Percentiles rank a stretch among this genome's conserved stretches.
These are phyloP conservation scores for Datisca glomerata DNA, from an alignment of 306 rosid species.

Conservation along the genomic window DNA sequence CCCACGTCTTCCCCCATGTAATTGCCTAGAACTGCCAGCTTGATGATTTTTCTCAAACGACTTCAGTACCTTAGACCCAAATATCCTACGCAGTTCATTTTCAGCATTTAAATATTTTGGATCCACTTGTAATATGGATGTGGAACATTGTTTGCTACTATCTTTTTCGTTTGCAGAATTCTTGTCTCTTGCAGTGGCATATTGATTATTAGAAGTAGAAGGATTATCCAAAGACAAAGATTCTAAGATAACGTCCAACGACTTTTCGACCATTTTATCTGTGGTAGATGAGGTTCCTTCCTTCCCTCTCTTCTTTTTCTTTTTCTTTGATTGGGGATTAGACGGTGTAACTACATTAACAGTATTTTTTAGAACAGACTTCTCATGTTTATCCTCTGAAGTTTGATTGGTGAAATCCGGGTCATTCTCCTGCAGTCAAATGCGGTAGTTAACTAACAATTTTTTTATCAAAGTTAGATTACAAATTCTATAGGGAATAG, in stretches of 20 bases:
- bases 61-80: constrained; percentile 92
- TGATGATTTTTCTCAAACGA: constrained; percentile 72
- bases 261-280: constrained; percentile 22
- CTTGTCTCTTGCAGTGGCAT: constrained; percentile 20
- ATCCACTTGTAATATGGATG: constrained; percentile 51
- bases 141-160: constrained; percentile 21
- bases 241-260: constrained; percentile 52
- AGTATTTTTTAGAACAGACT: constrained; percentile 15
- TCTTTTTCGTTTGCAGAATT: constrained; percentile 14
- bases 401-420: constrained; percentile 12
- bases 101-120: constrained; percentile 83
- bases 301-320: constrained; percentile 77
- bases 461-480: no score
- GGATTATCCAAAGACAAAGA: constrained; percentile 30
- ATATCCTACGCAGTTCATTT: constrained; percentile 77
- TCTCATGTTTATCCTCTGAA: constrained; percentile 13
- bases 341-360: constrained; percentile 24
- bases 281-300: constrained; percentile 32
- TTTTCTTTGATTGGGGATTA: constrained; percentile 57
- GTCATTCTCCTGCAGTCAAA: constrained; percentile 34
- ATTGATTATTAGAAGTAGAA: constrained; percentile 16
- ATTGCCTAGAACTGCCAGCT: constrained; percentile 69
- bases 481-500: no score
- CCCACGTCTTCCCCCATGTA: constrained; percentile 65
- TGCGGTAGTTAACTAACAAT: not conserved